These are phyloP conservation scores for Fusarium foetens DNA, from an alignment of 2,329 filamentous ascomycete genomes.

Conservation along the genomic window DNA sequence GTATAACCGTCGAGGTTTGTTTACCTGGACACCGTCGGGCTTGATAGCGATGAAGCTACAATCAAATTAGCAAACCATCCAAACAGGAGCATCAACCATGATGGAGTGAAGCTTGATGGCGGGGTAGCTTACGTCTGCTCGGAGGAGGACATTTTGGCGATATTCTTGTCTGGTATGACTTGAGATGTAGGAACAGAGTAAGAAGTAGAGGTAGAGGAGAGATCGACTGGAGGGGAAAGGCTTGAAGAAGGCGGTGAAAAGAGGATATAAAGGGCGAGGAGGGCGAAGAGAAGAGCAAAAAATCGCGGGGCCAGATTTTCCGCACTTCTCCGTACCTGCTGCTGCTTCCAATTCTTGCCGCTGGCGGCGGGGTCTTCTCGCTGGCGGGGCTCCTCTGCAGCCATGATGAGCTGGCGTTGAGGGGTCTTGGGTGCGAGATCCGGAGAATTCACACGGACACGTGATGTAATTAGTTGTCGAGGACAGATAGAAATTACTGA, in stretches of 20 bases:
- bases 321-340: constrained; percentile 45
- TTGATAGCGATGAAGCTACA: constrained; percentile 99
- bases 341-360: constrained; percentile 37
- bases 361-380: constrained; percentile 49
- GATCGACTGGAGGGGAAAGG: constrained; percentile 46
- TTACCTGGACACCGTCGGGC: constrained; percentile 98
- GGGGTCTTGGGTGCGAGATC: constrained; percentile 30
- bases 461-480: constrained; percentile 31
- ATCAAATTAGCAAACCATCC: constrained; percentile 41
- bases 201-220: constrained; percentile 38
- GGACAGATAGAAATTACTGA: constrained; percentile 5
- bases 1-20: constrained; percentile 35
- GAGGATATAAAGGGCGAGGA: constrained; percentile 51
- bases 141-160: constrained; percentile 71
- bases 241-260: constrained; percentile 47
- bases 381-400: constrained; percentile 50
- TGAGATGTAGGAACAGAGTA: constrained; percentile 45
- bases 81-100: constrained; percentile 33
- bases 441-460: constrained; percentile 42
- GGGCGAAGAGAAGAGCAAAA: constrained; percentile 53
- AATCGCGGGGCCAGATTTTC: constrained; percentile 58
- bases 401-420: constrained; percentile 46
- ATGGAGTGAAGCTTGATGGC: constrained; percentile 38
- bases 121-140: constrained; percentile 83
- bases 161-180: constrained; percentile 43